Conservation (phyloP, 345 rosid genomes). For the Eucalyptus polyanthemos region DNA sequence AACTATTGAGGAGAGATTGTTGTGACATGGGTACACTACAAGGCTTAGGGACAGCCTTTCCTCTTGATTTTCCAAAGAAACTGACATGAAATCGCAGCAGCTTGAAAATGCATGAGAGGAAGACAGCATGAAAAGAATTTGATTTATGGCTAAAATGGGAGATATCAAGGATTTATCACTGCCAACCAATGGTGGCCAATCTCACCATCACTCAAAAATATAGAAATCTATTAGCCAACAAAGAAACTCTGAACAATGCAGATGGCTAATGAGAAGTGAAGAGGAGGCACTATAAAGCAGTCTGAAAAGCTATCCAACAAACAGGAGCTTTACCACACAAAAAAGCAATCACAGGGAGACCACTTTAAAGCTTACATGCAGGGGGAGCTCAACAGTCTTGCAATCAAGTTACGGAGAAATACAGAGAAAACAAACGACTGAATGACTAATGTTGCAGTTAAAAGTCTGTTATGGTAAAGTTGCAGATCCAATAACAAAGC, state of each 20-base stretch:
- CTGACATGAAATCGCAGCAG: neutral
- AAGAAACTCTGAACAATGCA: neutral
- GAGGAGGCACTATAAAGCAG: neutral
- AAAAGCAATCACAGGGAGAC: neutral
- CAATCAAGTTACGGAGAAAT: neutral
- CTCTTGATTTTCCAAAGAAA: neutral
- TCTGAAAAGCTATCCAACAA: neutral
- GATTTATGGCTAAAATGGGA: neutral
- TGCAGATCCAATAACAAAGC: neutral
- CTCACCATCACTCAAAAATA: neutral
- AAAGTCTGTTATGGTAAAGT: neutral
- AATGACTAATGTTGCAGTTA: neutral
- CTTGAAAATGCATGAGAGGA: neutral
- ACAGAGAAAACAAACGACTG: neutral
- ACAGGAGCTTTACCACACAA: neutral
- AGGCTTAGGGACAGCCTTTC: neutral
- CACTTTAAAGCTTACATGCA: neutral
- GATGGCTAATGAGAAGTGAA: neutral
- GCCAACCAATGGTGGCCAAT: neutral
- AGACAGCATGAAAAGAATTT: neutral
- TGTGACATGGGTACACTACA: neutral
- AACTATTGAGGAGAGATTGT: neutral
- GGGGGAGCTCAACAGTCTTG: neutral
- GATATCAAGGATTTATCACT: neutral
- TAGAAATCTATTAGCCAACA: neutral